phyloP scores from a whole-genome alignment of 2,329 filamentous ascomycete species.

The Aspergillus ibericus region DNA sequence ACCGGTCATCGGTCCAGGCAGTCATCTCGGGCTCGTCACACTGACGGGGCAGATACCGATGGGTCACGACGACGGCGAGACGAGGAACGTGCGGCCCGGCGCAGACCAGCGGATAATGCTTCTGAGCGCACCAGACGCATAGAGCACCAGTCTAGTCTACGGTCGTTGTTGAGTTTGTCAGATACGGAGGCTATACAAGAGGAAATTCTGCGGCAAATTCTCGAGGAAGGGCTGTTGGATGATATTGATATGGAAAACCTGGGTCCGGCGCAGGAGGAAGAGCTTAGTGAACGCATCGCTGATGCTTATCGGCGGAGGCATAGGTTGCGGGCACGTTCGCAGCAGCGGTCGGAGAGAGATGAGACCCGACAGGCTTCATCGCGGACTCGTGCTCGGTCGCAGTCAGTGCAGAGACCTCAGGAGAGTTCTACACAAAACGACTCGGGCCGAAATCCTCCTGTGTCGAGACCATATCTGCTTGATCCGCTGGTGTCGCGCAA shows the following conservation, averaged over 20 bases:
- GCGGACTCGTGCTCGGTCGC: slow-evolving; percentile 31
- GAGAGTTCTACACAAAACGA: slow-evolving; percentile 20
- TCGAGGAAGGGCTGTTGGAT: slow-evolving; percentile 82
- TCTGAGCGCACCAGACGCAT: slow-evolving; percentile 58
- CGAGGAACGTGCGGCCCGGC: slow-evolving; percentile 33
- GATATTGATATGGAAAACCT: slow-evolving; percentile 87
- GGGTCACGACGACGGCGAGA: slow-evolving; percentile 37
- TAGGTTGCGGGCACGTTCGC: slow-evolving; percentile 41
- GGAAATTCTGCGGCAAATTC: slow-evolving; percentile 85
- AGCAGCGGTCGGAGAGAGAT: slow-evolving; percentile 38
- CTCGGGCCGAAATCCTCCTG: slow-evolving; percentile 26
- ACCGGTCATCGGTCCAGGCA: slow-evolving; percentile 27
- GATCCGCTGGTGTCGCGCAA: slow-evolving; percentile 28
- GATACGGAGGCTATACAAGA: slow-evolving; percentile 77
- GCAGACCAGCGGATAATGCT: slow-evolving; percentile 25
- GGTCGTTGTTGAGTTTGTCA: slow-evolving; percentile 78
- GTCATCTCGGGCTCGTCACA: slow-evolving; percentile 26
- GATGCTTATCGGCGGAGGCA: slow-evolving; percentile 82
- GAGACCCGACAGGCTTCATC: slow-evolving; percentile 33
- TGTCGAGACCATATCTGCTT: slow-evolving; percentile 36
- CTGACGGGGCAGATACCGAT: slow-evolving; percentile 42
- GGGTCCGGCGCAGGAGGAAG: slow-evolving; percentile 79
- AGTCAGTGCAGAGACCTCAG: slow-evolving; percentile 28
- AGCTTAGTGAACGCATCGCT: slow-evolving; percentile 85
- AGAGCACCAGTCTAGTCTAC: slow-evolving; percentile 85